Evolutionary conservation across 73 alveolate species (phyloP).

Genomic region (Paramecium primaurelia): DNA sequence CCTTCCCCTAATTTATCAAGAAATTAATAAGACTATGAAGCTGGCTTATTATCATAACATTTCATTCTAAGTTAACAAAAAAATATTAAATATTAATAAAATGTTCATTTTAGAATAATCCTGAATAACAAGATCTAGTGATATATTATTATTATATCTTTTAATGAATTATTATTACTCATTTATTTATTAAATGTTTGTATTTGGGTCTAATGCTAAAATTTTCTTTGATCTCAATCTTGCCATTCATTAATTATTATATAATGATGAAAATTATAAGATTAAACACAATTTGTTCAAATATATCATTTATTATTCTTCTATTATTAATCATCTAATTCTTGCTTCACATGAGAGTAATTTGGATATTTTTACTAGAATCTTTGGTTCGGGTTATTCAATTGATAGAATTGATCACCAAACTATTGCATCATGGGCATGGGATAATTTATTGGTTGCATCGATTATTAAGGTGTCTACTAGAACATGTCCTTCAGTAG

Average conservation of each 20-base stretch:
- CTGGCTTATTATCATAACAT: constrained; percentile 7
- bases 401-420: not conserved
- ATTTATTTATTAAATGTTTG: not conserved
- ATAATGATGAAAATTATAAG: not conserved
- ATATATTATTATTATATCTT: not conserved
- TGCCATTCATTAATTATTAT: too few species aligned
- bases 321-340: not conserved
- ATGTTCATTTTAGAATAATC: not conserved
- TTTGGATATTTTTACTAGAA: not conserved
- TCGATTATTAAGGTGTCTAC: not conserved
- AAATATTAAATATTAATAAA: not conserved
- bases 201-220: not conserved
- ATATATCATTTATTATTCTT: not conserved
- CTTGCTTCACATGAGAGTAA: not conserved
- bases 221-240: not conserved
- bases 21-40: constrained; percentile 1
- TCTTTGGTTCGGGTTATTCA: not conserved
- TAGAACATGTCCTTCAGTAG: not conserved
- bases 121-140: not conserved
- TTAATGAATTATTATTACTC: not conserved
- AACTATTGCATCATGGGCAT: not conserved
- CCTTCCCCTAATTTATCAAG: constrained; percentile 52
- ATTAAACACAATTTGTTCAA: not conserved
- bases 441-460: not conserved
- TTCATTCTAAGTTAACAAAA: not conserved